Evolutionary conservation across 1,139 yeast genomes (phyloP), one percentile per base, ranked within the genome.

Genomic region (Yamadazyma songkhlaensis): DNA sequence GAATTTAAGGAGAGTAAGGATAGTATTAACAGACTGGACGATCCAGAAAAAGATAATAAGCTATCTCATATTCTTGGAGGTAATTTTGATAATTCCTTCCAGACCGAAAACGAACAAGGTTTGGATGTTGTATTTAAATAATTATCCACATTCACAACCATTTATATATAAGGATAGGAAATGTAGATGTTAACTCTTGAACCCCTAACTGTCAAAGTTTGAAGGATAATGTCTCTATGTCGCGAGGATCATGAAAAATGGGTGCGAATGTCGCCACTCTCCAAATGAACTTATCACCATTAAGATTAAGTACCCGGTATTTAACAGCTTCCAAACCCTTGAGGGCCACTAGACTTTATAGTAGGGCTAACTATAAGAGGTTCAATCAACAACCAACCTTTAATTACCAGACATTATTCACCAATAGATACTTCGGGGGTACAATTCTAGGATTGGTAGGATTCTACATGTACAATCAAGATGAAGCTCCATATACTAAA

Each of bases 401-500:
- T 28, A 37, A 49, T 31, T 37, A 47, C 17, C 33, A 40, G 17
- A 38, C 39, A 7, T 35, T 48, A 6, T 36, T 57, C 9, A 41
- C 48, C 12, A 55, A 49, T 31, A 46, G 59, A 36, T 53, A 47
- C 17, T 40, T 54, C 0, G 13, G 52, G 10, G 61, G 60, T 35
- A 35, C 52, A 12, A 51, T 47, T 2, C 42, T 48, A 6, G 62
- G 58, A 2, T 37, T 54, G 4, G 44, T 42, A 2, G 65, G 76
- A 1, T 70, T 86, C 47, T 81, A 84, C 47, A 52, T 79, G 4
- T 68, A 82, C 35, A 81, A 89, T 53, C 63, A 86, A 28, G 84
- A 89, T 45, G 75, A 76, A 46, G 96, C 96, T 0, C 97, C 97
- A 1, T 81, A 83, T 27, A 82, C 96, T 1, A 79, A 81, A 21